phyloP scores from a whole-genome alignment of 129 eudicot species.

The Escallonia herrerae region DNA sequence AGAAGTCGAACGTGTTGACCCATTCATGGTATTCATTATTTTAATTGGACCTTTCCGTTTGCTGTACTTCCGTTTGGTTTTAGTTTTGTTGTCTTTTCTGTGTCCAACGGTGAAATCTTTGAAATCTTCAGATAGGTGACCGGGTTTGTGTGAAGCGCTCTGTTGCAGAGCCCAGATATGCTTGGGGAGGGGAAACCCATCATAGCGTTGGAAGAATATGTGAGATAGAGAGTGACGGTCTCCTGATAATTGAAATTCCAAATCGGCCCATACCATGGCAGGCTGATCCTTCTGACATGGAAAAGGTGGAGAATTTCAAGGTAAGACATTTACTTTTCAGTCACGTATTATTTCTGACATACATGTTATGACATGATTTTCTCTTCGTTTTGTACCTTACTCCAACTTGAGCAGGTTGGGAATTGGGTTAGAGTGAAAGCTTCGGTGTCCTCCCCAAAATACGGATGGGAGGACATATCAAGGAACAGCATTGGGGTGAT shows the following conservation, averaged over 20 bases:
- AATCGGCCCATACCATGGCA: slow-evolving; percentile 98
- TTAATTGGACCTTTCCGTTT: neutral
- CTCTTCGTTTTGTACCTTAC: slow-evolving; percentile 1
- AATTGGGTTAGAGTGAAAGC: slow-evolving; percentile 96
- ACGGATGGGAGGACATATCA: slow-evolving; percentile 95
- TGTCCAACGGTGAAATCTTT: neutral
- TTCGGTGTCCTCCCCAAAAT: slow-evolving; percentile 91
- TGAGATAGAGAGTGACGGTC: slow-evolving; percentile 96
- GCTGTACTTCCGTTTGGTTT: neutral
- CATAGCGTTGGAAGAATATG: slow-evolving; percentile 91
- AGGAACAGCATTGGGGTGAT: slow-evolving; percentile 86
- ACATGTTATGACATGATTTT: neutral
- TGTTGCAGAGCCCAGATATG: slow-evolving; percentile 96
- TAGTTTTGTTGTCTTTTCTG: neutral
- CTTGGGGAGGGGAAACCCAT: slow-evolving; percentile 99
- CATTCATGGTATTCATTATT: slow-evolving; percentile 56
- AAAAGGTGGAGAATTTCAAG: slow-evolving; percentile 94
- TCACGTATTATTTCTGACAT: neutral
- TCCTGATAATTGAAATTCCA: slow-evolving; percentile 83
- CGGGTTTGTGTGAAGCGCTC: slow-evolving; percentile 96
- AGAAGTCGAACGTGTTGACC: slow-evolving; percentile 96
- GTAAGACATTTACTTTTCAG: slow-evolving; percentile 23
- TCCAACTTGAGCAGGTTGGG: slow-evolving; percentile 57
- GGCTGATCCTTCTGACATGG: slow-evolving; percentile 99
- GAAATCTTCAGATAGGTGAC: slow-evolving; percentile 75